Conservation (phyloP, 805 yeast species). For the Yarrowia alimentaria region DNA sequence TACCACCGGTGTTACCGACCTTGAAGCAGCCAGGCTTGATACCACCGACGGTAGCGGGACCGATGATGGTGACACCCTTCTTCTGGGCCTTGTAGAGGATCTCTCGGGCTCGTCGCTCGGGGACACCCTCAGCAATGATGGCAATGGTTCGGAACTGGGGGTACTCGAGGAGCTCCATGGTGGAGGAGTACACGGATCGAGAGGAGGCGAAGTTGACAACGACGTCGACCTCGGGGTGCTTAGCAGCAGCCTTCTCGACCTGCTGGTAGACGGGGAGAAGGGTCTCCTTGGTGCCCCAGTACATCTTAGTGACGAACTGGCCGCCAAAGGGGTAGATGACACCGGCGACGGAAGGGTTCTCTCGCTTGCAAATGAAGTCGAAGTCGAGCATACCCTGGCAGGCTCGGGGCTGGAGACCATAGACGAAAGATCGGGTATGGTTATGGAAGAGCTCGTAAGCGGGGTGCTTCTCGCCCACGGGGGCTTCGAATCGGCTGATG, state of each 20-base stretch:
- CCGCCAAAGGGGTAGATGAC: conserved; percentile 50
- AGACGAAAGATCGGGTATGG: conserved; percentile 47
- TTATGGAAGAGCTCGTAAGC: conserved; percentile 44
- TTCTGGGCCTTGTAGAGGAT: conserved; percentile 45
- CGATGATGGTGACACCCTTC: conserved; percentile 49
- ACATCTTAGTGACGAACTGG: conserved; percentile 47
- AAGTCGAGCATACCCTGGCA: conserved; percentile 52
- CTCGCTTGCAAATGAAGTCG: conserved; percentile 48
- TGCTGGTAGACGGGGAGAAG: conserved; percentile 48
- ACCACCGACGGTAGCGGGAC: conserved; percentile 51
- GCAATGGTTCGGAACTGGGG: conserved; percentile 49
- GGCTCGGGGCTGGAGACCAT: conserved; percentile 49
- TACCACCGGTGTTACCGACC: conserved; percentile 51
- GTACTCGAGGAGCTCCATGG: conserved; percentile 48
- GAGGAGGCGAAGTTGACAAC: conserved; percentile 50
- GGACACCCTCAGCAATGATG: conserved; percentile 50
- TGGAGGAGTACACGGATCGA: conserved; percentile 48
- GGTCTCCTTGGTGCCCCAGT: conserved; percentile 52
- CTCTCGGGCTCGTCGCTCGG: conserved; percentile 51
- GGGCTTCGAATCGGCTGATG: conserved; percentile 38
- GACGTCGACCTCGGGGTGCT: conserved; percentile 50
- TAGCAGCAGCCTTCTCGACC: conserved; percentile 43
- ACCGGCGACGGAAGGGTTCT: conserved; percentile 48
- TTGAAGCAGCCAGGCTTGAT: conserved; percentile 51
- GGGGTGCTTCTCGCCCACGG: conserved; percentile 37